Base-by-base conservation (phyloP, 1,284 basidiomycete genomes). In the Boletus albobrunnescens region DNA sequence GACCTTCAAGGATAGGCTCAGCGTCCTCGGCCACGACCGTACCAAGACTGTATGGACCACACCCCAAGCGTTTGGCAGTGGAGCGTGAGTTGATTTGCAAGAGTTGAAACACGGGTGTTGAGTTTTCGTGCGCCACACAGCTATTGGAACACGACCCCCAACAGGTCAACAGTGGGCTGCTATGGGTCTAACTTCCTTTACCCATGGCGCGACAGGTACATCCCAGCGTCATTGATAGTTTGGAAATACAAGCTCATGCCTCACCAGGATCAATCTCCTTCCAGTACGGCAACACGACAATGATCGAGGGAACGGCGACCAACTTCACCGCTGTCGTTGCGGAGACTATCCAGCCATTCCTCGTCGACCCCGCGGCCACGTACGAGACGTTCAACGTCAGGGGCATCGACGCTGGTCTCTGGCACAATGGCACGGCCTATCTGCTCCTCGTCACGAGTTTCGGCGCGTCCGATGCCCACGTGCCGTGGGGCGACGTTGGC, bases 231-330 rank as follows among this genome's bases (percentile, higher is more conserved):
- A 4, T 16, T 2, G 6, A 26, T 22, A 7, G 22, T 27, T 19
- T 13, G 8, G 12, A 22, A 19, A n/a, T n/a, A 5, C 27, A 4
- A 1, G 3, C 33, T 56, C 3, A 58, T 16, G 4, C 7, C 17
- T 20, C 2, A n/a, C 16, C 16, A 65, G 64, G 64, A n/a, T 60
- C 50, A 13, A 59, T 66, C 0, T 67, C 63, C 6, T 68, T 50
- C 44, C 51, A 55, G 42, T 67, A 55, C 4, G 49, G 56, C 20
- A 54, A 44, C 20, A 41, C 16, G 13, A 49, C 49, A 6, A 67
- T 54, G 5, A 64, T 67, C 32, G 59, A 60, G 33, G 53, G 53
- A 0, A 60, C 51, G 1, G 58, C 59, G 2, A 8, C 7, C 1
- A 30, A 10, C n/a, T 11, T 60, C 10, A 60, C 22, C 0, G 4